Base-by-base conservation (phyloP, 1,284 basidiomycete species). In the Agroathelia rolfsii region DNA sequence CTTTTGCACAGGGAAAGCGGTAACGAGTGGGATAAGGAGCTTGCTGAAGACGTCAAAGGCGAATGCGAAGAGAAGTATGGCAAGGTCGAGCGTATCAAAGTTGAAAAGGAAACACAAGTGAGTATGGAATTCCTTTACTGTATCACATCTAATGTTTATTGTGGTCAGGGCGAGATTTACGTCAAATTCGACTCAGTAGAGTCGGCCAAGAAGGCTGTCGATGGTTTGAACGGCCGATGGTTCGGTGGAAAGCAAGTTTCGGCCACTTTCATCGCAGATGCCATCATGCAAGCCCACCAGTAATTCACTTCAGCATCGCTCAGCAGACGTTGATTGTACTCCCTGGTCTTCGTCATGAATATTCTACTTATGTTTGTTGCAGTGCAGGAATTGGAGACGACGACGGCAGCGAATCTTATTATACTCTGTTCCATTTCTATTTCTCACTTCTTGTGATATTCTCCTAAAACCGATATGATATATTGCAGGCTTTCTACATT, bases 121-220 rank as follows among this genome's bases (percentile, higher is more conserved):
- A 45, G 72, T 41, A 3, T 24, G 18, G 19, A 6, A n/a, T n/a
- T n/a, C 34, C 24, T 11, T 24, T 19, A 10, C 9, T 13, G 22
- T 25, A 1, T 32, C 37, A 35, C 6, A 6, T 23, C 36, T 25
- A 24, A n/a, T n/a, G n/a, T n/a, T n/a, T n/a, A n/a, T n/a, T n/a
- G n/a, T n/a, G 11, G n/a, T n/a, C 47, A 95, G 87, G 94, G 94
- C 47, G 94, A 98, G 56, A 96, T 99, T 25, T 98, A 95, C 56
- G 70, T 98, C 52, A 88, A 92, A 55, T 97, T 98, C 50, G 76
- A 75, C 42, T 58, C 69, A 20, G 64, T 89, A 39, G 83, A 89
- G 8, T 63, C 72, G 13, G 88, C 94, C 12, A 81, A 81, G 50
- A 74, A 79, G 35, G 89, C 93, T 29, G 66, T 94, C 35, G 75